Conservation (phyloP, 441 rosid species). For the Populus hybrid region DNA sequence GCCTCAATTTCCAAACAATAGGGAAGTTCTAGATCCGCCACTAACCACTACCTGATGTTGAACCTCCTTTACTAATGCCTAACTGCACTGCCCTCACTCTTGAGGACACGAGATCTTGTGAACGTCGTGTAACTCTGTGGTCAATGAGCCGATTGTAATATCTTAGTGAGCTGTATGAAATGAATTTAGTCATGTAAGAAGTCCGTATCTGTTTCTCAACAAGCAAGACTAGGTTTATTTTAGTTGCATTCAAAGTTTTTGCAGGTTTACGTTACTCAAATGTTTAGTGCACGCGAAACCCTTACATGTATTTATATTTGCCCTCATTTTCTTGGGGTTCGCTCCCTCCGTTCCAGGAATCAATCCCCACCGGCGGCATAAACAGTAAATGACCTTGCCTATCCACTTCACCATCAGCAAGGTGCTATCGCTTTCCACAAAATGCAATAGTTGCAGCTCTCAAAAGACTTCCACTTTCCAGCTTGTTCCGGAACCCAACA, state of each 20-base stretch:
- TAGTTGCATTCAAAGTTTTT: not conserved
- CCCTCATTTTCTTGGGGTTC: not conserved
- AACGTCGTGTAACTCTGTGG: not conserved
- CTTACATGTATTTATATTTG: not conserved
- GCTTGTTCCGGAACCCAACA: not conserved
- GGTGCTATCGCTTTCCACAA: not conserved
- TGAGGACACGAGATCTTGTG: constrained; percentile 2
- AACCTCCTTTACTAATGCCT: constrained; percentile 5
- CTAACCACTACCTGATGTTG: constrained; percentile 19
- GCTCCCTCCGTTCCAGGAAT: not conserved
- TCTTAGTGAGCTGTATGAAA: constrained; percentile 4
- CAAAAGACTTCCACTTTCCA: not conserved
- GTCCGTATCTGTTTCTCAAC: not conserved
- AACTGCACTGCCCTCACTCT: constrained; percentile 10
- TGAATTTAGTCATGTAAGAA: not conserved
- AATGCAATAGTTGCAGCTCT: not conserved
- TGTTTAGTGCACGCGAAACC: not conserved
- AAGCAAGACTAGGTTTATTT: not conserved
- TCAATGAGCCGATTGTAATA: not conserved
- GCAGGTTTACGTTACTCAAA: not conserved
- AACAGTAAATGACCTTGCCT: not conserved
- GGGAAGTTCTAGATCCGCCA: constrained; percentile 17
- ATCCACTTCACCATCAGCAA: not conserved
- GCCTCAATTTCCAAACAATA: constrained; percentile 30
- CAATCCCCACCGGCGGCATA: not conserved